A percentile compares a stretch with the other conserved stretches of the same genome.
These are phyloP conservation scores for Tetrastigma voinierianum DNA, from an alignment of 164 flowering plant genomes.

Conservation along the genomic window DNA sequence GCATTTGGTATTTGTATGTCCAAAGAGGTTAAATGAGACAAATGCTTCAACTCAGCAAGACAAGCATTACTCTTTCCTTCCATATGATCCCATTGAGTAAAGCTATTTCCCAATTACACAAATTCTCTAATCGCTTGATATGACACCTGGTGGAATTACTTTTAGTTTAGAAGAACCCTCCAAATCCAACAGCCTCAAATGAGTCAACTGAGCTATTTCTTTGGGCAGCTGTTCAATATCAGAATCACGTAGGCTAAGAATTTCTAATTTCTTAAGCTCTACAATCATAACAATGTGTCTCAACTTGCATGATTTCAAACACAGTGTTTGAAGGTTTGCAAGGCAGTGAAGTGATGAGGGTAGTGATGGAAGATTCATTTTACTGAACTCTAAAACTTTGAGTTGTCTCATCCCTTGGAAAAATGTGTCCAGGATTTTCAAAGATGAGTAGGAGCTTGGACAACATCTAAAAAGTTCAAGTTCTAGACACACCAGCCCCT, in stretches of 20 bases:
- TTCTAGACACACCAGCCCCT: not conserved
- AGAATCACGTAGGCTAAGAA: not conserved
- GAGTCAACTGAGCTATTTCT: not conserved
- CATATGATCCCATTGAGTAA: not conserved
- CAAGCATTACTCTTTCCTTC: not conserved
- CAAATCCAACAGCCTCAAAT: not conserved
- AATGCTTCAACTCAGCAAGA: not conserved
- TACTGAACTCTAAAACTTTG: not conserved
- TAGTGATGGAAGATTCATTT: not conserved
- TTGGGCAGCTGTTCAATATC: not conserved
- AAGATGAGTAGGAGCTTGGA: too few species aligned
- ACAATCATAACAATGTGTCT: not conserved
- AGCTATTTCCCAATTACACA: not conserved
- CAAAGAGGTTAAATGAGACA: not conserved
- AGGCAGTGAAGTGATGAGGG: not conserved
- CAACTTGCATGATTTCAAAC: not conserved
- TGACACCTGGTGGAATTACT: not conserved
- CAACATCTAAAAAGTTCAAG: not conserved
- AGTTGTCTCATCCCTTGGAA: not conserved
- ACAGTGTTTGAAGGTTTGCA: not conserved
- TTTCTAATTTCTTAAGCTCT: not conserved
- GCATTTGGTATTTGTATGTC: not conserved
- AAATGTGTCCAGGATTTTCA: not conserved
- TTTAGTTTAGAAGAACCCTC: not conserved
- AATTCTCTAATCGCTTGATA: not conserved